Evolutionary conservation across 768 basidiomycete genomes (phyloP).

Genomic region (Suillus cothurnatus): DNA sequence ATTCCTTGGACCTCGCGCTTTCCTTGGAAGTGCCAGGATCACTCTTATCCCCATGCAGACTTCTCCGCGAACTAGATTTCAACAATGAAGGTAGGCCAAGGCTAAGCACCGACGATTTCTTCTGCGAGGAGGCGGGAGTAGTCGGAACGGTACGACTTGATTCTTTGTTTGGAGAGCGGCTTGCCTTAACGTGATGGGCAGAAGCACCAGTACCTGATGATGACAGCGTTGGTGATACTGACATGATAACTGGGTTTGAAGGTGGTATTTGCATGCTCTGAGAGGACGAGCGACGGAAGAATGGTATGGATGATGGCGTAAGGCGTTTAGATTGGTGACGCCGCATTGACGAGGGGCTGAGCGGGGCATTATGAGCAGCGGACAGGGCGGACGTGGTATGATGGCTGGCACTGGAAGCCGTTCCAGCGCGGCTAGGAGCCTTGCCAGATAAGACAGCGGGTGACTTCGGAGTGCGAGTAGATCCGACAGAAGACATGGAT

Average conservation of each 20-base stretch:
- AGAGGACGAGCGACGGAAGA: slow-evolving; percentile 90
- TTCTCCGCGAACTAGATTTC: slow-evolving; percentile 84
- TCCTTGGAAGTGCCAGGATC: slow-evolving; percentile 45
- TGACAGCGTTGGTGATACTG: slow-evolving; percentile 56
- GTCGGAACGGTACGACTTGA: slow-evolving; percentile 53
- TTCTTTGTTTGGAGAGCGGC: slow-evolving; percentile 56
- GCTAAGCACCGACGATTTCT: slow-evolving; percentile 83
- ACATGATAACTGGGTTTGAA: slow-evolving; percentile 39
- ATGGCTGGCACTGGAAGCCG: slow-evolving; percentile 76
- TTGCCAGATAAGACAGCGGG: slow-evolving; percentile 46
- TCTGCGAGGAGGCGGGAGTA: slow-evolving; percentile 62
- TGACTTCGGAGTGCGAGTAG: slow-evolving; percentile 53
- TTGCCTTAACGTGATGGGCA: slow-evolving; percentile 44
- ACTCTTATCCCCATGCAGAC: slow-evolving; percentile 63
- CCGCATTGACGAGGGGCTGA: slow-evolving; percentile 73
- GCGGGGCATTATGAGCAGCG: slow-evolving; percentile 57
- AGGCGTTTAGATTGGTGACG: slow-evolving; percentile 73
- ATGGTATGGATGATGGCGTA: slow-evolving; percentile 91
- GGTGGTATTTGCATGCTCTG: slow-evolving; percentile 78
- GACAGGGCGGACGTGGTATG: slow-evolving; percentile 58
- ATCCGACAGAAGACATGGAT: slow-evolving; percentile 74
- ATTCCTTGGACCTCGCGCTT: slow-evolving; percentile 41
- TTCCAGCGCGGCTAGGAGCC: slow-evolving; percentile 73
- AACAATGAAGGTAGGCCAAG: slow-evolving; percentile 80
- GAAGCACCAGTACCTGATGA: slow-evolving; percentile 42